phyloP scores from a whole-genome alignment of 2,329 filamentous ascomycete genomes.

The Myrmaecium sp. region DNA sequence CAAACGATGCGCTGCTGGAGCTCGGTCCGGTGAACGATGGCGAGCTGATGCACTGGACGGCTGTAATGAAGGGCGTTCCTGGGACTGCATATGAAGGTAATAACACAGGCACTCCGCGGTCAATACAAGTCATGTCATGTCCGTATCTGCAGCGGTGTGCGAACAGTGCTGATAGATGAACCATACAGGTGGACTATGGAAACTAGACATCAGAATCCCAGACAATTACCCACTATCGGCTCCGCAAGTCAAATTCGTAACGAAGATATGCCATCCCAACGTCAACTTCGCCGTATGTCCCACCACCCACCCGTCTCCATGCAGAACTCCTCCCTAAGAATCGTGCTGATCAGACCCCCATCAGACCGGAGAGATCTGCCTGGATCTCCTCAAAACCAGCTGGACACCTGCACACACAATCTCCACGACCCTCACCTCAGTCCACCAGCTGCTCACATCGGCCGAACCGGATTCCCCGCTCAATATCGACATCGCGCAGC shows the following conservation, averaged over 20 bases:
- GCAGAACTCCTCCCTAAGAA: slow-evolving; percentile 8
- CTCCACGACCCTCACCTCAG: slow-evolving; percentile 52
- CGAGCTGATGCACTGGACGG: slow-evolving; percentile 42
- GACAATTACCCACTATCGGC: slow-evolving; percentile 61
- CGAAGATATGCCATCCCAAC: slow-evolving; percentile 74
- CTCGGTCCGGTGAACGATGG: slow-evolving; percentile 40
- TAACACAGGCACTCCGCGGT: not conserved
- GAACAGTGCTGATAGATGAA: slow-evolving; percentile 2
- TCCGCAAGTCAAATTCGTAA: slow-evolving; percentile 66
- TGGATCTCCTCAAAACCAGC: slow-evolving; percentile 60
- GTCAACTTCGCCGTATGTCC: slow-evolving; percentile 35
- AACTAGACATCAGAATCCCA: slow-evolving; percentile 61
- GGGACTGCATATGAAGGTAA: slow-evolving; percentile 45
- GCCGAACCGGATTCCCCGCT: slow-evolving; percentile 60
- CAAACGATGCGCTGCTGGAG: slow-evolving; percentile 38
- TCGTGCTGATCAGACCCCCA: slow-evolving; percentile 19
- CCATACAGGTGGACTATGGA: slow-evolving; percentile 55
- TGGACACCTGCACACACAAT: slow-evolving; percentile 84
- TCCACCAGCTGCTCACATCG: slow-evolving; percentile 51
- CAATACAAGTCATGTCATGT: not conserved
- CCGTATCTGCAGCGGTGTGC: no score
- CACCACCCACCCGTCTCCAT: not conserved
- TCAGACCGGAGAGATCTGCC: slow-evolving; percentile 74
- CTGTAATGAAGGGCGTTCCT: slow-evolving; percentile 41
- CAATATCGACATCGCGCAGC: slow-evolving; percentile 60